Percentiles rank a stretch among this genome's conserved stretches.
Evolutionary conservation across 179 eudicot genomes (phyloP).

Genomic region (Silene coronaria): DNA sequence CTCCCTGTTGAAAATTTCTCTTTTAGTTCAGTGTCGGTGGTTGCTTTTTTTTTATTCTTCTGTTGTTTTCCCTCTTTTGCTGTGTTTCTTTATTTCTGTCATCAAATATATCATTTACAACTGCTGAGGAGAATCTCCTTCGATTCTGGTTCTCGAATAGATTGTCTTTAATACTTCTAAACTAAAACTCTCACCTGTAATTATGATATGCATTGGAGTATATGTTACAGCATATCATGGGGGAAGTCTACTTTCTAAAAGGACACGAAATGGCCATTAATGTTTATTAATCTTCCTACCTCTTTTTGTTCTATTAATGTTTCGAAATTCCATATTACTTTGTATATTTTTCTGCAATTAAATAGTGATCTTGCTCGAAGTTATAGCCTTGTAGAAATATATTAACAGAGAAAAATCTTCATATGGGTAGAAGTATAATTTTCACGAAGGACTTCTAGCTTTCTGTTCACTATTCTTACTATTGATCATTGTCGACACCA

Average conservation of each 20-base stretch:
- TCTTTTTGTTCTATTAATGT: neutral
- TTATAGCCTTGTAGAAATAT: neutral
- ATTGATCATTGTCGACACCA: constrained; percentile 7
- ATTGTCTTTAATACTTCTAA: no score
- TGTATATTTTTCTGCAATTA: neutral
- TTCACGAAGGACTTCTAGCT: constrained; percentile 3
- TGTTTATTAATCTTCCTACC: neutral
- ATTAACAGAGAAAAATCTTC: neutral
- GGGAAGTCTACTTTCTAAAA: neutral
- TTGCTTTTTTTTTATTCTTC: no score
- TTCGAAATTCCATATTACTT: neutral
- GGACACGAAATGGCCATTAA: neutral
- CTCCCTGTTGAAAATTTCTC: no score
- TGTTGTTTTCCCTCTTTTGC: no score
- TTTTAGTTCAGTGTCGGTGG: no score
- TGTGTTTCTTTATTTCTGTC: no score
- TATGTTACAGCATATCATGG: neutral
- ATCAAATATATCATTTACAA: no score
- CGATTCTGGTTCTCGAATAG: no score
- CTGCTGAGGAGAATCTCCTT: no score
- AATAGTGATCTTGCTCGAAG: neutral
- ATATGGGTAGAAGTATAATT: no score
- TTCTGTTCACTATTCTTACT: neutral
- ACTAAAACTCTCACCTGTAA: no score
- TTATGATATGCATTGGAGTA: neutral